phyloP scores from a whole-genome alignment of 768 basidiomycete genomes.

The Mrakia frigida region DNA sequence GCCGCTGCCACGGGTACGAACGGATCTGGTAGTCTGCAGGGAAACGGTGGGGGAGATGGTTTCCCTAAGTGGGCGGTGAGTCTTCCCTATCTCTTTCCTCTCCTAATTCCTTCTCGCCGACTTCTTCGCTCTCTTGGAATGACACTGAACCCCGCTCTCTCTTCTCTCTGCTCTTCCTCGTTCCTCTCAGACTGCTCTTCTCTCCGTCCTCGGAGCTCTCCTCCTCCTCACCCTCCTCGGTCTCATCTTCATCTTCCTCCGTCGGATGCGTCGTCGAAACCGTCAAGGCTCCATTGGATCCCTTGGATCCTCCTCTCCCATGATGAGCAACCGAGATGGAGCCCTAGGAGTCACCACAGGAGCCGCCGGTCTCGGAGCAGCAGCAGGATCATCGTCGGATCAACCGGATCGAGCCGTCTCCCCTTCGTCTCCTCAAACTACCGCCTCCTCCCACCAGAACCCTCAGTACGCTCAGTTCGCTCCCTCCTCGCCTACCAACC shows the following conservation, averaged over 20 bases:
- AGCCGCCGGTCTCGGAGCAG: neutral
- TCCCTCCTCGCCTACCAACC: neutral
- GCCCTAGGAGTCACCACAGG: slow-evolving; percentile 7
- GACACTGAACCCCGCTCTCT: neutral
- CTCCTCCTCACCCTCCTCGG: slow-evolving; percentile 24
- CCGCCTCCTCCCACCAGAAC: slow-evolving; percentile 14
- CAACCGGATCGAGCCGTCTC: neutral
- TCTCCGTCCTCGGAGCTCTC: slow-evolving; percentile 29
- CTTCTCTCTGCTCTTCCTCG: too few species aligned
- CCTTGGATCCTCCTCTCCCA: slow-evolving; percentile 1
- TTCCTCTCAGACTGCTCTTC: slow-evolving; percentile 24
- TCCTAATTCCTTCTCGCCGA: too few species aligned
- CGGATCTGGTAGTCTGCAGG: slow-evolving; percentile 26
- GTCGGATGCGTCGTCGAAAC: slow-evolving; percentile 17
- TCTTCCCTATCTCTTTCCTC: neutral
- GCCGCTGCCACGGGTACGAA: neutral
- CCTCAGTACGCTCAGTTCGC: neutral
- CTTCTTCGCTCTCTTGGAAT: neutral
- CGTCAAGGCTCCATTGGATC: neutral
- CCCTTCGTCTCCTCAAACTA: neutral
- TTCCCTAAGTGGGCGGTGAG: slow-evolving; percentile 30
- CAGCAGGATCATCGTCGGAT: neutral
- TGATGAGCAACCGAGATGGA: slow-evolving; percentile 1
- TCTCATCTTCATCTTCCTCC: slow-evolving; percentile 26
- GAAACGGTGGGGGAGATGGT: neutral